Evolutionary conservation across 169 alveolate genomes (phyloP).

Genomic region (Plasmodium chabaudi): DNA sequence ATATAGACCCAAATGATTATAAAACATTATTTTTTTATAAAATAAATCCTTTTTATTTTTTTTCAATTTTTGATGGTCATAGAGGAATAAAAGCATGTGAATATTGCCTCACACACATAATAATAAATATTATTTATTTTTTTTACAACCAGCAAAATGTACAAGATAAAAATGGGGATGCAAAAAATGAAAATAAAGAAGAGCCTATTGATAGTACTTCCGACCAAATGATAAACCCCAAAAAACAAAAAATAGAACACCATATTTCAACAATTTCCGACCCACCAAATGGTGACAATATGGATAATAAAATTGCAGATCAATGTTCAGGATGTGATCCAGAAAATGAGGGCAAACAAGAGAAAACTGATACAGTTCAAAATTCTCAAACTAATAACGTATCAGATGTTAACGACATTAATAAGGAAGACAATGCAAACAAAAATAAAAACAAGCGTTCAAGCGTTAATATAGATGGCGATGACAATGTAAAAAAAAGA

Average conservation of each 20-base stretch:
- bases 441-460: conserved; percentile 7
- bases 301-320: not conserved
- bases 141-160: conserved; percentile 32
- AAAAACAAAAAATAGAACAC: not conserved
- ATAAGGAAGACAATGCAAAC: not conserved
- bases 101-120: conserved; percentile 57
- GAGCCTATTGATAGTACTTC: not conserved
- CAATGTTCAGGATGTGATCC: not conserved
- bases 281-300: not conserved
- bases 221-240: not conserved
- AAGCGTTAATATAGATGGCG: not conserved
- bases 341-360: not conserved
- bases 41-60: conserved; percentile 54
- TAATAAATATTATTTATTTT: conserved; percentile 56
- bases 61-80: conserved; percentile 64
- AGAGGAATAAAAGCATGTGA: conserved; percentile 75
- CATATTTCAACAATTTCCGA: not conserved
- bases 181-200: not conserved
- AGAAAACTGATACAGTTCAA: no score
- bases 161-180: not conserved
- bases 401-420: not conserved
- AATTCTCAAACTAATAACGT: no score
- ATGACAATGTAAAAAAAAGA: not conserved
- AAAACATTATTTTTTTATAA: conserved; percentile 60
- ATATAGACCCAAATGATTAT: conserved; percentile 64